Evolutionary conservation across 1,284 basidiomycete species (phyloP), one percentile per base, ranked within the genome.

Genomic region (Rhodotorula sp.): DNA sequence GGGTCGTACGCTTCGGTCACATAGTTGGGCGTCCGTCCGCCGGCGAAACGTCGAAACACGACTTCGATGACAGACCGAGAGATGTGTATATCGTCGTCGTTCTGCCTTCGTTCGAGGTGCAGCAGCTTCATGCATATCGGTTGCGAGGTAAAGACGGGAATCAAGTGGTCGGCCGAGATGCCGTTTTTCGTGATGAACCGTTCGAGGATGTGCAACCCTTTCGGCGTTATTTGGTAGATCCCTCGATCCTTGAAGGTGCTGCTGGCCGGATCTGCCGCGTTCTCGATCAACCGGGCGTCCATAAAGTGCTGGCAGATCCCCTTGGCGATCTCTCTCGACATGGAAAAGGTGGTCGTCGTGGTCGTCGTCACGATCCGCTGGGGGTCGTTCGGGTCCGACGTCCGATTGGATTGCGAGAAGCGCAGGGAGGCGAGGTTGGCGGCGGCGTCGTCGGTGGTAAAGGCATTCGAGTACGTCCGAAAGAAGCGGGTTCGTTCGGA

Each of bases 111-210:
- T 81, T 99, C 97, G 78, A 99, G 89, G 82, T 99, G 95, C 10
- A 99, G 87, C 15, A 99, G 87, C 83, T 98, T 97, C 87, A 98
- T 93, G 84, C 93, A 97, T 79, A 99, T 97, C 48, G 96, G 93
- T 80, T 98, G 95, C 0, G 91, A 87, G 15, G 89, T 88, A 81
- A 98, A 99, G 58, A 97, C 91, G 62, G 87, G 87, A 76, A 94
- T 88, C 31, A 98, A 87, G 81, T 96, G 90, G 83, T 97, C 94
- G 67, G 91, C 90, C 31, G 84, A 82, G 84, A 99, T 98, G 77
- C 97, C 97, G 82, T 99, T 99, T 86, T 97, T 97, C 82, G 91
- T 92, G 85, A 99, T 97, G 86, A 99, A 99, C 46, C 97, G 90
- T 81, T 99, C 97, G 72, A 99, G 88, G 78, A 99, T 92, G 80